These are phyloP conservation scores for Erythrobasidium yunnanense DNA, from an alignment of 768 basidiomycete genomes.

Conservation along the genomic window DNA sequence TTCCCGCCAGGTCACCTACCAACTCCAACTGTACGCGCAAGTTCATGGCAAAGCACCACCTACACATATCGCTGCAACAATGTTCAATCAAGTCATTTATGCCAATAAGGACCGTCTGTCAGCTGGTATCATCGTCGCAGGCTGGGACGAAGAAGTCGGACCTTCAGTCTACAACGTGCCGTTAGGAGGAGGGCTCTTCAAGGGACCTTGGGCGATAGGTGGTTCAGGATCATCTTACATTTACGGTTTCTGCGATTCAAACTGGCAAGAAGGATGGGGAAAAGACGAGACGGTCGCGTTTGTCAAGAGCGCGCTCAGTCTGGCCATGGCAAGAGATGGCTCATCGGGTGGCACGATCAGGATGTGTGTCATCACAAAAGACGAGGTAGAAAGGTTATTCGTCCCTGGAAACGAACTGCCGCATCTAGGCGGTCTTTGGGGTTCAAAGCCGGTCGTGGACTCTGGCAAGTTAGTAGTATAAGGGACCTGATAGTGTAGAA, in stretches of 20 bases:
- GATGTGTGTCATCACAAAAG: slow-evolving; percentile 92
- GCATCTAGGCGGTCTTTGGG: slow-evolving; percentile 5
- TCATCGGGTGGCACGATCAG: slow-evolving; percentile 95
- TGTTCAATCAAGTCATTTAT: slow-evolving; percentile 83
- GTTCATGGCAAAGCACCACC: slow-evolving; percentile 53
- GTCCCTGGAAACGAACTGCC: slow-evolving; percentile 45
- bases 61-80: slow-evolving; percentile 65
- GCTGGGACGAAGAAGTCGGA: slow-evolving; percentile 85
- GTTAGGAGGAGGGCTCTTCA: slow-evolving; percentile 88
- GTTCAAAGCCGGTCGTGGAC: background rate
- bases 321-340: slow-evolving; percentile 96
- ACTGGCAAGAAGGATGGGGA: slow-evolving; percentile 82
- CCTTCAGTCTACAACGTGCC: slow-evolving; percentile 95
- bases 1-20: slow-evolving; percentile 11
- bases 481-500: too few relatives aligned
- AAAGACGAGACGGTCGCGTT: slow-evolving; percentile 83
- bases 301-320: slow-evolving; percentile 83
- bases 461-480: too few relatives aligned
- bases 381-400: slow-evolving; percentile 80
- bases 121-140: slow-evolving; percentile 94
- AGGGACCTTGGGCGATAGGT: slow-evolving; percentile 97
- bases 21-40: slow-evolving; percentile 38
- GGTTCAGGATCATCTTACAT: slow-evolving; percentile 88
- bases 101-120: slow-evolving; percentile 75
- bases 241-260: slow-evolving; percentile 99